Percentiles rank a stretch among this genome's conserved stretches.
Evolutionary conservation across 106 monocot species (phyloP).

Genomic region (Iris macrosiphon): DNA sequence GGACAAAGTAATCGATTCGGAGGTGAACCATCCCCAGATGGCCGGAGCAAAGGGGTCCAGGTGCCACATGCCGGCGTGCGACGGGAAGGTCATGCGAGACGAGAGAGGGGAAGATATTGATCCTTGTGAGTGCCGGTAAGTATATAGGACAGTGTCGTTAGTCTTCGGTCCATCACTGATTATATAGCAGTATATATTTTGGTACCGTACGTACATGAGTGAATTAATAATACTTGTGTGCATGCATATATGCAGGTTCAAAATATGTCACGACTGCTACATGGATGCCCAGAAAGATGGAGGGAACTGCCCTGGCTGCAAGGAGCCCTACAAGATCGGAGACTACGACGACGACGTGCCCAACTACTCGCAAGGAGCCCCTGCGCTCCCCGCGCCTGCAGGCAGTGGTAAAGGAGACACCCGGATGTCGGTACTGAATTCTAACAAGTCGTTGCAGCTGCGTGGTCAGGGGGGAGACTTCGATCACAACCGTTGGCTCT

Average conservation of each 20-base stretch:
- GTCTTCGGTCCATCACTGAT: too few species aligned
- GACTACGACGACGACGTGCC: constrained; percentile 19
- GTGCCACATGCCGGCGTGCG: constrained; percentile 28
- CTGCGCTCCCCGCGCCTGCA: constrained; percentile 17
- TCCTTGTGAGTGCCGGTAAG: constrained; percentile 24
- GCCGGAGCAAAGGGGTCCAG: constrained; percentile 25
- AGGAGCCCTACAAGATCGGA: constrained; percentile 21
- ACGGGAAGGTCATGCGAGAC: constrained; percentile 27
- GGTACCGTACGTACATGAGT: too few species aligned
- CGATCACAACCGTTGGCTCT: constrained; percentile 61
- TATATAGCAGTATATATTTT: too few species aligned
- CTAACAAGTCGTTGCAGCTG: constrained; percentile 44
- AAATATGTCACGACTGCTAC: constrained; percentile 34
- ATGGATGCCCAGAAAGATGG: constrained; percentile 28
- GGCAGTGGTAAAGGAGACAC: background rate
- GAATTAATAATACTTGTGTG: too few species aligned
- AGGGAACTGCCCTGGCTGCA: constrained; percentile 29
- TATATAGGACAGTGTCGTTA: too few species aligned
- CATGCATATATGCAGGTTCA: constrained; percentile 35
- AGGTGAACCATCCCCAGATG: constrained; percentile 39
- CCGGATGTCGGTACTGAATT: constrained; percentile 17
- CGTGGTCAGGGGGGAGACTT: constrained; percentile 42
- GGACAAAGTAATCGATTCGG: constrained; percentile 41
- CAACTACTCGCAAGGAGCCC: constrained; percentile 18
- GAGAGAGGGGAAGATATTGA: constrained; percentile 38